Evolutionary conservation across 1,284 basidiomycete species (phyloP).

Genomic region (Neolentinus lepideus): DNA sequence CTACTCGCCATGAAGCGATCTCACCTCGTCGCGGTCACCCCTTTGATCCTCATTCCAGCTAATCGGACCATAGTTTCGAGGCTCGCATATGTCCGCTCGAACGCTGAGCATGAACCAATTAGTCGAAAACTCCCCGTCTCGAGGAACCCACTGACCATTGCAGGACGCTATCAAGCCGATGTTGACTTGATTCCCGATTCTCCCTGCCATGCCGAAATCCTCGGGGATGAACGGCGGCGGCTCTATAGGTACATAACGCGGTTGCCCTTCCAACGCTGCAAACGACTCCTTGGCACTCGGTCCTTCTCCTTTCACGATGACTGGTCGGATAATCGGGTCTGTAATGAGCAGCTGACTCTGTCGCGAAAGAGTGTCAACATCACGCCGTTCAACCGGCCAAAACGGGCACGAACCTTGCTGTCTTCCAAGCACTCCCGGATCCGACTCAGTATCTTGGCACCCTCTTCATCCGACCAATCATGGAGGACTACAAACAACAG

Average conservation of each 20-base stretch:
- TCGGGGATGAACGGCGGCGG: not conserved
- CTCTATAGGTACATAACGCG: not conserved
- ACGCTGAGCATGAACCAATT: not conserved
- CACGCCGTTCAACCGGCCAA: not conserved
- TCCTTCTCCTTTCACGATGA: not conserved
- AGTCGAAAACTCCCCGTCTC: no score
- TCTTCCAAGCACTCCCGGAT: not conserved
- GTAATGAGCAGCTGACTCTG: not conserved
- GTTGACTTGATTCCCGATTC: not conserved
- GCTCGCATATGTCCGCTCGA: not conserved
- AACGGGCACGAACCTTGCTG: not conserved
- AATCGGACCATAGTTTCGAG: not conserved
- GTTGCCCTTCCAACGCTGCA: not conserved
- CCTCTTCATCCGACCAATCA: not conserved
- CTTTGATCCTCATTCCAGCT: not conserved
- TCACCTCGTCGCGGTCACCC: not conserved
- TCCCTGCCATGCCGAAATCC: not conserved
- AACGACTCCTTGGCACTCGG: not conserved
- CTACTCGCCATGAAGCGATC: not conserved
- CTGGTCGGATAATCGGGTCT: not conserved
- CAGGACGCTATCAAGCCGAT: not conserved
- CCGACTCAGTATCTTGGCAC: not conserved
- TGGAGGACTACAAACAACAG: not conserved
- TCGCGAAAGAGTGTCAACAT: not conserved
- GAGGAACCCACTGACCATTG: not conserved